These are phyloP conservation scores for Termitomyces sp. DNA, from an alignment of 768 basidiomycete species.

Conservation along the genomic window DNA sequence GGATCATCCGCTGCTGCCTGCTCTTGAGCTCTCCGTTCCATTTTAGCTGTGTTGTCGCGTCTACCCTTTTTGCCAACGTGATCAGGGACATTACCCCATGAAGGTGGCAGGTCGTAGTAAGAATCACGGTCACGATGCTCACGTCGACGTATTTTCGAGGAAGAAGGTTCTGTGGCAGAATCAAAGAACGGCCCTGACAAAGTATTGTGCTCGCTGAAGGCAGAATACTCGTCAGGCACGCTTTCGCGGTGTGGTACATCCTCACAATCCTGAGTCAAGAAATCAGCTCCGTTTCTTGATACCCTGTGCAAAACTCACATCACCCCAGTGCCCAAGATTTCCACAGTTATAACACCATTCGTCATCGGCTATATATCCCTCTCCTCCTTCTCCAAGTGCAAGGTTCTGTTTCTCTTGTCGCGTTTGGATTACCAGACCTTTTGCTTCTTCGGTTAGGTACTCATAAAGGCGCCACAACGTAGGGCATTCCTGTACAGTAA, in stretches of 20 bases:
- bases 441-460: conserved; percentile 59
- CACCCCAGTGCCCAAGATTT: conserved; percentile 69
- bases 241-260: conserved; percentile 38
- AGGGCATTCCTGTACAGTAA: conserved; percentile 65
- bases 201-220: conserved; percentile 63
- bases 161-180: conserved; percentile 28
- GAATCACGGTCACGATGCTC: conserved; percentile 42
- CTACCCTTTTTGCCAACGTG: conserved; percentile 67
- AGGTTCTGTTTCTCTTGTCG: conserved; percentile 51
- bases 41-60: conserved; percentile 53
- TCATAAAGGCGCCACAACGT: conserved; percentile 80
- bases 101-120: conserved; percentile 35
- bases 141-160: conserved; percentile 27
- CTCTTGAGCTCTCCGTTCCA: conserved; percentile 47
- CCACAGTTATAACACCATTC: conserved; percentile 87
- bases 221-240: conserved; percentile 53
- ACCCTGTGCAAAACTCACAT: conserved; percentile 45
- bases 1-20: conserved; percentile 47
- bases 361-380: conserved; percentile 72
- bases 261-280: conserved; percentile 54
- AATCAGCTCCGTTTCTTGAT: background rate
- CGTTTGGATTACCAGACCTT: conserved; percentile 35
- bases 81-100: conserved; percentile 47
- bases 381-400: conserved; percentile 65
- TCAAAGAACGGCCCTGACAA: conserved; percentile 66